phyloP scores from a whole-genome alignment of 140 eudicot species.

The Senecio squalidus region DNA sequence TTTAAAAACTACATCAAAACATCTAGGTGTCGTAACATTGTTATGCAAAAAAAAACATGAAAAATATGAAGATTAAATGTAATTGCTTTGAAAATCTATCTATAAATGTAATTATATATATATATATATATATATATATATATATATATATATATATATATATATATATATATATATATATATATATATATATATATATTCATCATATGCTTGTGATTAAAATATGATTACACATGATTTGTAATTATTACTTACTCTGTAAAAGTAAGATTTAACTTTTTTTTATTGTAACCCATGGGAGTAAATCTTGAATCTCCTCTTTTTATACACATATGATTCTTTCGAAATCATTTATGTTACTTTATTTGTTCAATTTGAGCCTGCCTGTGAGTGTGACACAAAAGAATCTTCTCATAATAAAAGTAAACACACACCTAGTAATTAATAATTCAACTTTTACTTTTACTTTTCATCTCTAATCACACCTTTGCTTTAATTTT shows the following conservation, averaged over 20 bases:
- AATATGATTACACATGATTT: constrained; percentile 40
- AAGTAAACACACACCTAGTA: constrained; percentile 36
- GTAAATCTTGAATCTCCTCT: constrained; percentile 32
- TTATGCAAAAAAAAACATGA: too few species aligned
- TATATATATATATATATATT: constrained; percentile 3
- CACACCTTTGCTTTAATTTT: constrained; percentile 8
- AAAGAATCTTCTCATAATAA: constrained; percentile 38
- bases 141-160: too few species aligned
- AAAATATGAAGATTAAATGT: too few species aligned
- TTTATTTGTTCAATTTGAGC: constrained; percentile 17
- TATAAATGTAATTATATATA: too few species aligned
- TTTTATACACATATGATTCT: constrained; percentile 25
- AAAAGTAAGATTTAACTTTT: constrained; percentile 23
- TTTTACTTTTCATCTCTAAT: constrained; percentile 4
- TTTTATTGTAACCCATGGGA: constrained; percentile 23
- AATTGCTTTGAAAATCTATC: too few species aligned
- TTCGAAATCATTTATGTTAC: constrained; percentile 3
- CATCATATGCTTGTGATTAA: constrained; percentile 36
- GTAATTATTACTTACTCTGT: constrained; percentile 15
- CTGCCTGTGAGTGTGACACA: constrained; percentile 8
- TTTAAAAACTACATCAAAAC: too few species aligned
- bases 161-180: too few species aligned
- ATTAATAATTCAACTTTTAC: constrained; percentile 13
- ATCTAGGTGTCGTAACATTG: too few species aligned
- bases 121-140: too few species aligned